Conservation (phyloP, 768 basidiomycete species). For the Boletus rufocinnamomeus region DNA sequence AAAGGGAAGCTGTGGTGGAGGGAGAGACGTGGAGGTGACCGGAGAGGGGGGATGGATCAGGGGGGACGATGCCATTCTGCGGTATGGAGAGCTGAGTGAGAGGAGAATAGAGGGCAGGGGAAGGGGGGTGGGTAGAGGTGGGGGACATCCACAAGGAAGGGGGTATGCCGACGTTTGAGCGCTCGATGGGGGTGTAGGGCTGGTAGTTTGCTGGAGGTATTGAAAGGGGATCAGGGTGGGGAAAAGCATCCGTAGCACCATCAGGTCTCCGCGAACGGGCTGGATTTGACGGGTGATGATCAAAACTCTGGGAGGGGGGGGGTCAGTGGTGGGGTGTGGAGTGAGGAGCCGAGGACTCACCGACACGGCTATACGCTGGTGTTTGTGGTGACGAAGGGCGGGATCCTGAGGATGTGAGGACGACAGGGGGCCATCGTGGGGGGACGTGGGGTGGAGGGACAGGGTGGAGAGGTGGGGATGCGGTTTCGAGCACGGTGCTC, state of each 20-base stretch:
- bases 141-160: constrained; percentile 89
- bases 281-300: constrained; percentile 22
- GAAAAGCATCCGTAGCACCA: constrained; percentile 9
- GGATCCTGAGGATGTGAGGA: constrained; percentile 13
- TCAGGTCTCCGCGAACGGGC: constrained; percentile 17
- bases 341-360: constrained; percentile 10
- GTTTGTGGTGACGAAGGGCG: constrained; percentile 18
- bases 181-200: constrained; percentile 43
- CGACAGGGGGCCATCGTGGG: constrained; percentile 18
- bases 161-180: constrained; percentile 56
- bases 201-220: constrained; percentile 25
- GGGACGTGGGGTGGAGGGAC: constrained; percentile 27
- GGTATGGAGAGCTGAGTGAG: constrained; percentile 41
- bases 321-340: constrained; percentile 4
- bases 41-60: constrained; percentile 38
- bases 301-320: constrained; percentile 15
- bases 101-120: constrained; percentile 43
- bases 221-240: constrained; percentile 24
- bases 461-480: constrained; percentile 25
- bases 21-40: constrained; percentile 40
- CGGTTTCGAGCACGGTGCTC: constrained; percentile 34
- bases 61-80: constrained; percentile 32
- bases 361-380: constrained; percentile 14
- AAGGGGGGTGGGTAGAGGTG: constrained; percentile 48
- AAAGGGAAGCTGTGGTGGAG: constrained; percentile 46